phyloP scores from a whole-genome alignment of 768 basidiomycete species.

The Sarcodon sp. region DNA sequence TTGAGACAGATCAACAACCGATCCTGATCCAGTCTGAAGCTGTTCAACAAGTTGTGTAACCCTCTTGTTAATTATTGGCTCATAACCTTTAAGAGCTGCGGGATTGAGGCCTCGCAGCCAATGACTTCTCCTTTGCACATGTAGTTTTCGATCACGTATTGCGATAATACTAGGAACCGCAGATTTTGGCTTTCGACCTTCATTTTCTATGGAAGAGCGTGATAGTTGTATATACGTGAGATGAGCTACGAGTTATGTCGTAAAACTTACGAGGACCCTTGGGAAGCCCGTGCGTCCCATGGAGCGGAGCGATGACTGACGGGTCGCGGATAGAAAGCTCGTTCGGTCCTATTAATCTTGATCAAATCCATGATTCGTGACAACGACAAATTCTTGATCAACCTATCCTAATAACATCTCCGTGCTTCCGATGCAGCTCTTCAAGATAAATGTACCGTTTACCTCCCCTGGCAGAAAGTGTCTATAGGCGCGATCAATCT shows the following conservation, averaged over 20 bases:
- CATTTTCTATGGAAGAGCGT: not conserved
- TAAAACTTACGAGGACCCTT: slow-evolving; percentile 12
- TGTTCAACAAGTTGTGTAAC: slow-evolving; percentile 14
- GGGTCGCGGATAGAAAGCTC: slow-evolving; percentile 11
- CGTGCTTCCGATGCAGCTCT: slow-evolving; percentile 11
- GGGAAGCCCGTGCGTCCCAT: slow-evolving; percentile 11
- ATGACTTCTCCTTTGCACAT: slow-evolving; percentile 22
- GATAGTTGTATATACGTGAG: not conserved
- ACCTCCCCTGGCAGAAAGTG: slow-evolving; percentile 7
- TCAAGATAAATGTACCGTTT: slow-evolving; percentile 9
- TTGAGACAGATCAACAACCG: slow-evolving; percentile 17
- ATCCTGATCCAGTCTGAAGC: slow-evolving; percentile 4
- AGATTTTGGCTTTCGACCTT: not conserved
- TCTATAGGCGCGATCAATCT: not conserved
- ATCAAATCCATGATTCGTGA: not conserved
- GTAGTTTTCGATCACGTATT: not conserved
- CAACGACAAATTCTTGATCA: not conserved
- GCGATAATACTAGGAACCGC: not conserved
- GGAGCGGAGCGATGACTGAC: slow-evolving; percentile 8
- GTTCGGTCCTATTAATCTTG: slow-evolving; percentile 23
- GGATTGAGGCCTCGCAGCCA: slow-evolving; percentile 26
- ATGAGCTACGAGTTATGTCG: not conserved
- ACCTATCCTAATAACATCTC: slow-evolving; percentile 11
- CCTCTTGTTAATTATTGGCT: slow-evolving; percentile 11
- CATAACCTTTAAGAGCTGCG: slow-evolving; percentile 19